Evolutionary conservation across 2,329 filamentous ascomycete genomes (phyloP), one percentile per base, ranked within the genome.

Genomic region (Ceratocystis destructans): DNA sequence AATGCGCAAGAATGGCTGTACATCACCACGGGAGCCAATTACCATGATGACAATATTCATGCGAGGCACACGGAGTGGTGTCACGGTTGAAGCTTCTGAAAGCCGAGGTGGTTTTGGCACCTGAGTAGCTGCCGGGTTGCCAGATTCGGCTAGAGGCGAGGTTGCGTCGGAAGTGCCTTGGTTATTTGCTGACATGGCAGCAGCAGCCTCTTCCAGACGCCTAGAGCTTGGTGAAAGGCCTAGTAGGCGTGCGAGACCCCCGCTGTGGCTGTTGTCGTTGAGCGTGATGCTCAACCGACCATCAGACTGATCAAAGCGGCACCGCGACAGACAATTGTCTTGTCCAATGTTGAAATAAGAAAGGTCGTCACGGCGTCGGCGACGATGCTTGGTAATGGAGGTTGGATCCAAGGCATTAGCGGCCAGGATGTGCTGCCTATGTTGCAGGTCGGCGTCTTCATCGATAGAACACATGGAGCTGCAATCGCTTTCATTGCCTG

Each of bases 1-100:
- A 62, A 94, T 82, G 70, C 85, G 85, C 22, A 94, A 75, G 69
- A 94, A 94, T 0, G 89, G 89, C 72, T 94, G 89, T 1, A 88
- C 86, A 71, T 94, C 89, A 45, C 89, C 89, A 62, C 89, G 80
- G 2, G 85, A 89, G 2, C 89, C 89, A 70, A 93, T 90, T 5
- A 93, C 87, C 82, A 91, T 90, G 71, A 93, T 86, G 33, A 91
- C 88, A 64, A 94, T 87, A 73, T 91, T 92, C 61, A 94, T 77
- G 8, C 73, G 50, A 3, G 67, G 64, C 22, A 68, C 64, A n/a
- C 33, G 50, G 20, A 41, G 33, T 20, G 44, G 61, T 33, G 48
- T 22, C 5, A 64, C 31, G 5, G 61, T 66, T n/a, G 61, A 65
- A 22, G 48, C 41, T 41, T 64, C 66, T 45, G 66, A 67, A 22